Evolutionary conservation across 1,139 yeast species (phyloP).

Genomic region (Candida albicans): DNA sequence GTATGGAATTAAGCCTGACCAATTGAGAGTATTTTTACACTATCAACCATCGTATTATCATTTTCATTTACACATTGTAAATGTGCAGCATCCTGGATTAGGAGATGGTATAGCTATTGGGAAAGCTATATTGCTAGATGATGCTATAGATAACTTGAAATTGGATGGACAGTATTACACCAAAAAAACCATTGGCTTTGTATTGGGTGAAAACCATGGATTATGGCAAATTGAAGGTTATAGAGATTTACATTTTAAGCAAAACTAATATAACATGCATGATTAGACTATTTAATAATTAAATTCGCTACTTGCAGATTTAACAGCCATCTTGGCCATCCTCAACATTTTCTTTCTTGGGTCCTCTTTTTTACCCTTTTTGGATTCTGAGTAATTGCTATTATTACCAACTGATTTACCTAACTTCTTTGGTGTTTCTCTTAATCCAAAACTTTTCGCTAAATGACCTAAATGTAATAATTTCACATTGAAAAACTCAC

Average conservation of each 20-base stretch:
- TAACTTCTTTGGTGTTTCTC: constrained; percentile 88
- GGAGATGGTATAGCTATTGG: constrained; percentile 76
- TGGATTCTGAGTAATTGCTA: constrained; percentile 17
- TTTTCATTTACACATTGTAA: constrained; percentile 90
- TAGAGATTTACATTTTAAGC: constrained; percentile 14
- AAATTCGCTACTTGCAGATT: constrained; percentile 67
- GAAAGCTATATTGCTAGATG: constrained; percentile 79
- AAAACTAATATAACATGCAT: neutral
- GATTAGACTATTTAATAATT: constrained; percentile 44
- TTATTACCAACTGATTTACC: constrained; percentile 42
- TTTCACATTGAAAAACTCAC: constrained; percentile 76
- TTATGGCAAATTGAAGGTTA: constrained; percentile 54
- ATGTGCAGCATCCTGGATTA: constrained; percentile 67
- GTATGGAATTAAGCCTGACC: constrained; percentile 37
- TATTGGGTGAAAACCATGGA: constrained; percentile 75
- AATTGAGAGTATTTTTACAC: constrained; percentile 75
- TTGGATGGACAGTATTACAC: constrained; percentile 48
- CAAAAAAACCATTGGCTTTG: constrained; percentile 48
- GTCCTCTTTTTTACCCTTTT: constrained; percentile 53
- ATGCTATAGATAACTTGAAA: constrained; percentile 69
- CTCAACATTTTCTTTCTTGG: constrained; percentile 72
- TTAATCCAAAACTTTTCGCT: constrained; percentile 89
- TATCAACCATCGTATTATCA: constrained; percentile 97
- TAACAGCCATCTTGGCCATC: constrained; percentile 71
- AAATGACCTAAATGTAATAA: constrained; percentile 88